Base-by-base conservation (phyloP, 164 flowering plant genomes). In the Aristolochia californica region DNA sequence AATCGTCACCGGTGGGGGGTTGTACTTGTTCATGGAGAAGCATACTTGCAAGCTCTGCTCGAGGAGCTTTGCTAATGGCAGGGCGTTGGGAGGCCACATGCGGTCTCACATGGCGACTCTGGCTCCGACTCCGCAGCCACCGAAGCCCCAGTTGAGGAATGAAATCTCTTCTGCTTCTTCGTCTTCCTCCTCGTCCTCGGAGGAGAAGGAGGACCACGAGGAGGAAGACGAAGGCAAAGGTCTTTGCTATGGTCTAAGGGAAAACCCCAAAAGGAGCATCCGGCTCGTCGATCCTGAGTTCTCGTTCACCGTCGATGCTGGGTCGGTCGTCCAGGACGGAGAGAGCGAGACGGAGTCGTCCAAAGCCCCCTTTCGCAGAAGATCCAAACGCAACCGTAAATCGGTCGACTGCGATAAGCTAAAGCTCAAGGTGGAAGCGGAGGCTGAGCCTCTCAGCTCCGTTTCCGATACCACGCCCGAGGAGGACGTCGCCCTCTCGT, bases 71-170 rank as follows among this genome's bases (percentile, higher is more conserved):
- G 68, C 75, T 16, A 82, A 84, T 68, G 98, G 96, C 0, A 80
- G 91, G 72, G 87, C 96, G 45, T 68, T 91, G 55, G 98, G 95
- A 13, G 96, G 98, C 51, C 98, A 91, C 69, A 91, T 86, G 88
- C 83, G 96, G 84, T 81, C 95, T 69, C 98, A 91, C 64, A 62
- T 83, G 80, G 74, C 67, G 27, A 62, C 24, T 3, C 68, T 43
- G 5, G 10, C 55, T 5, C 38, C 66, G 34, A 43, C 57, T 65
- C 47, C 62, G 66, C 62, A 60, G 65, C 74, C 14, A 3, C 14
- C 7, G 60, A 61, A 66, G 60, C 62, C 22, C 18, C 66, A 43
- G 77, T 56, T 74, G 26, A 43, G 30, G 23, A 71, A 62, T 11
- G 78, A 65, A 34, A 34, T 7, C 10, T 7, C 40, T n/a, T 70